Percentiles rank a stretch among this genome's conserved stretches.
phyloP scores from a whole-genome alignment of 306 rosid species.

The Cajanus cajan region DNA sequence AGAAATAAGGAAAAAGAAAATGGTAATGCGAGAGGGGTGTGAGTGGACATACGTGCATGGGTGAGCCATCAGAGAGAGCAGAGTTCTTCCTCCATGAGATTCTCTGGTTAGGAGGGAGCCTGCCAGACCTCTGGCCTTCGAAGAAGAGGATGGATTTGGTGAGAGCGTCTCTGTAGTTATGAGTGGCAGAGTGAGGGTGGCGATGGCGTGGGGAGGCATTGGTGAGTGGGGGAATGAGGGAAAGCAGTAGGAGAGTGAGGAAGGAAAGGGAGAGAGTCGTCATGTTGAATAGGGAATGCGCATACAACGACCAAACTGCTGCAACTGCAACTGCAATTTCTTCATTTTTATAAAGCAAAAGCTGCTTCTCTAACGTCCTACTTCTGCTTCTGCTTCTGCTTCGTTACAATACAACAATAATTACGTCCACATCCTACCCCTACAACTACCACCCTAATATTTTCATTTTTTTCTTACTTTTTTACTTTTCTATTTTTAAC shows the following conservation, averaged over 20 bases:
- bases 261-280: slow-evolving; percentile 34
- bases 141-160: slow-evolving; percentile 80
- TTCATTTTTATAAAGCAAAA: slow-evolving; percentile 59
- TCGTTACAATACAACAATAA: slow-evolving; percentile 33
- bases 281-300: slow-evolving; percentile 39
- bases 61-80: slow-evolving; percentile 84
- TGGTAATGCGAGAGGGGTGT: background rate
- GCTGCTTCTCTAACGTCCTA: slow-evolving; percentile 36
- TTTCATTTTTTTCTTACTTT: too few relatives aligned
- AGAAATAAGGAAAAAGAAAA: slow-evolving; percentile 5
- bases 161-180: slow-evolving; percentile 90
- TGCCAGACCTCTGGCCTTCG: slow-evolving; percentile 95
- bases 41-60: slow-evolving; percentile 50
- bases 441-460: background rate
- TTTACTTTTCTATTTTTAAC: too few relatives aligned
- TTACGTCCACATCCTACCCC: slow-evolving; percentile 38
- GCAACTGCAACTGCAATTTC: slow-evolving; percentile 19
- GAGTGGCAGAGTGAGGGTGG: slow-evolving; percentile 61
- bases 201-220: slow-evolving; percentile 45
- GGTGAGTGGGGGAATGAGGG: slow-evolving; percentile 33
- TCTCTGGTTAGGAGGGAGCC: slow-evolving; percentile 79
- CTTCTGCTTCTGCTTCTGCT: slow-evolving; percentile 23
- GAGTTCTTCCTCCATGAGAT: slow-evolving; percentile 83
- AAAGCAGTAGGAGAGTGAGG: slow-evolving; percentile 26
- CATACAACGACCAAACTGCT: slow-evolving; percentile 23